These are phyloP conservation scores for Atalantia buxifolia DNA, from an alignment of 345 rosid genomes.

Conservation along the genomic window DNA sequence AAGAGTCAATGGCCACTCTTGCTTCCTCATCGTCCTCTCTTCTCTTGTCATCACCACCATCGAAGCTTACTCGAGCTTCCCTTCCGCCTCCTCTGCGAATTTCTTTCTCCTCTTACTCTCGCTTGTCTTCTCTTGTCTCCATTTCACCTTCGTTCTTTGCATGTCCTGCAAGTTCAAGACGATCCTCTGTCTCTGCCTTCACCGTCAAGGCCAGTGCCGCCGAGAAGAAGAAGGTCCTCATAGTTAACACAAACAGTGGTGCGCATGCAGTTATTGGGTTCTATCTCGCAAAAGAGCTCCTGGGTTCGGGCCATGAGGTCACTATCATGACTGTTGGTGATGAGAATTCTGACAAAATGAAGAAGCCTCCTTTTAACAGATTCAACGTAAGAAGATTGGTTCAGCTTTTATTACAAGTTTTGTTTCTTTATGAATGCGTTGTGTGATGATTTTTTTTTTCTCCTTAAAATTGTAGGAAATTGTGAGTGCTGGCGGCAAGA, in stretches of 20 bases:
- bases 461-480: constrained; percentile 52
- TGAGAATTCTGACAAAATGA: constrained; percentile 84
- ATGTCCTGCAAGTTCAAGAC: constrained; percentile 20
- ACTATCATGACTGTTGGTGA: constrained; percentile 84
- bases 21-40: constrained; percentile 34
- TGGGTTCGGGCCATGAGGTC: constrained; percentile 67
- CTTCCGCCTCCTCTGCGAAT: constrained; percentile 19
- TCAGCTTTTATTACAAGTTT: no score
- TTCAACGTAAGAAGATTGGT: constrained; percentile 51
- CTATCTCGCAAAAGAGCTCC: constrained; percentile 86
- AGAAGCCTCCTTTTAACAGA: constrained; percentile 84
- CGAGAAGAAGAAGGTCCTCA: constrained; percentile 84
- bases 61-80: constrained; percentile 30
- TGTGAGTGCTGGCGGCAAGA: constrained; percentile 77
- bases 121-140: constrained; percentile 30
- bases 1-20: constrained; percentile 48
- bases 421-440: not conserved
- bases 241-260: constrained; percentile 81
- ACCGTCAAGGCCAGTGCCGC: constrained; percentile 45
- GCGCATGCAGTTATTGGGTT: constrained; percentile 91
- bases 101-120: constrained; percentile 30
- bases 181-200: constrained; percentile 32
- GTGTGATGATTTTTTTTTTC: no score
- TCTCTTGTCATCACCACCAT: constrained; percentile 26
- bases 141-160: constrained; percentile 27